Evolutionary conservation across 1,284 basidiomycete genomes (phyloP), one percentile per base, ranked within the genome.

Genomic region (Xanthoconium separans): DNA sequence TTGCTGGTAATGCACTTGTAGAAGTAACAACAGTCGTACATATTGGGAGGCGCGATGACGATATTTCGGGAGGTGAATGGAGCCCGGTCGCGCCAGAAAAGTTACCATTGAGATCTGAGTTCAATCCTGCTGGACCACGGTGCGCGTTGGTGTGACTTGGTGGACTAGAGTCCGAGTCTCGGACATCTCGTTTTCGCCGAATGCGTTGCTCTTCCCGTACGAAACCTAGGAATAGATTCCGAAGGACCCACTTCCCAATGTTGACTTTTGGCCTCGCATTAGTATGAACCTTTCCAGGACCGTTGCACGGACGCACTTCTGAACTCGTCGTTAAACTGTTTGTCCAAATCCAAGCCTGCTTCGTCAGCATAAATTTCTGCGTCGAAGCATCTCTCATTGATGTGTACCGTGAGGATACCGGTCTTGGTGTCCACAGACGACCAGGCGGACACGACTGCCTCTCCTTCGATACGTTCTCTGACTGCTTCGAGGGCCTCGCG

Each of bases 321-420:
- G 13, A 85, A 78, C 65, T 98, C 95, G 46, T 95, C 92, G 45
- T 77, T 82, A 58, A 84, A 81, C 47, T 77, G 73, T 24, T 77
- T 76, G 51, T 85, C 81, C 30, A 75, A 73, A 9, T 70, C 75
- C 69, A 83, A 85, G 24, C 85, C 91, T 51, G 85, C 84, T 71
- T 99, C 96, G 69, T 98, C 95, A 4, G 90, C 85, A 68, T 97
- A 98, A 4, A 96, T 85, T 73, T 99, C 97, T 11, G 93, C 92
- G 57, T 98, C 95, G 69, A 98, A 98, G 61, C 89, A 93, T 45
- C 82, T 68, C 62, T 97, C 93, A 53, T 85, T 91, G 41, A 99
- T 68, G 73, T 98, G 93, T 4, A 99, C 85, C 0, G 88, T 89
- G 56, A 99, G 77, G 33, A 92, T 83, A 2, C 96, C 96, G 18